Base-by-base conservation (phyloP, 495 filamentous ascomycete species). In the Aspergillus biplanus region DNA sequence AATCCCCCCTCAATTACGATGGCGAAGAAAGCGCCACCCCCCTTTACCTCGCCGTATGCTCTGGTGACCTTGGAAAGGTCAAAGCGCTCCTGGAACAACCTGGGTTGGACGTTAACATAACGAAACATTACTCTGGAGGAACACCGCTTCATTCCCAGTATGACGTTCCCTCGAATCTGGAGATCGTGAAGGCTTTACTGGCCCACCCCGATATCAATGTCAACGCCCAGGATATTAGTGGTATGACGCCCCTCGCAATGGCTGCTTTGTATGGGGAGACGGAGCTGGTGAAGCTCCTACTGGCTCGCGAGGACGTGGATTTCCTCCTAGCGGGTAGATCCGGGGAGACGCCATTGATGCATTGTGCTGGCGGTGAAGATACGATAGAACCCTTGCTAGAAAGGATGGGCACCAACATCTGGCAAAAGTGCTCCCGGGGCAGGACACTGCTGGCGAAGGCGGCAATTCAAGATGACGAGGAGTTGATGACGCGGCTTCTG, bases 41-140 rank as follows among this genome's bases (percentile, higher is more conserved):
- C 32, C 31, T 34, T 15, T 13, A 34, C 13, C 7, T 34, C 13
- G 52, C 27, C 6, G 31, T 33, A 16, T 16, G 7, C 52, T 55
- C 52, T n/a, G 33, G 52, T 6, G 32, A 55, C 13, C 5, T 34
- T 34, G 52, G 52, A 34, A 55, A 55, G n/a, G 52, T 55, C 27
- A 55, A 55, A 4, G 52, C 52, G 6, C 31, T 55, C 31, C 33
- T 55, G 52, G 52, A 55, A n/a, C 52, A 55, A 6, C 52, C 52
- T 8, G 52, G 13, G 1, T 18, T 55, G 13, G 31, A 55, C 13
- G 32, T 55, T 6, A 55, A 55, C 32, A 11, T 34, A 4, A 12
- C 31, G 16, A 52, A 27, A 18, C 7, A 5, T 34, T 55, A 55
- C 32, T 2, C 1, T 13, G 27, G 33, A 35, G 52, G 46, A 48